phyloP scores from a whole-genome alignment of 2,329 filamentous ascomycete species.

The Fusarium nematophilum region DNA sequence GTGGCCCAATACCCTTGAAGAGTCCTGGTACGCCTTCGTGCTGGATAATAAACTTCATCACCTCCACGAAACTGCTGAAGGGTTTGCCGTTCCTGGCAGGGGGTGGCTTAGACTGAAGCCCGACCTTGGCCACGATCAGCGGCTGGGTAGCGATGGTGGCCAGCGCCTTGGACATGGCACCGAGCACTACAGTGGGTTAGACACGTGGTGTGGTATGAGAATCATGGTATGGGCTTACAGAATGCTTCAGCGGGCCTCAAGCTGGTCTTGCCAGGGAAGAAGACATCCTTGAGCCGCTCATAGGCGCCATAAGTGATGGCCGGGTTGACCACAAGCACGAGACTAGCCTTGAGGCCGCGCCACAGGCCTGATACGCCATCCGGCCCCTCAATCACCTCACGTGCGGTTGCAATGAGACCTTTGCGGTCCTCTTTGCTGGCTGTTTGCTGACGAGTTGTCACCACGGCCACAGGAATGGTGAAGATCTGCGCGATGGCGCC shows the following conservation, averaged over 20 bases:
- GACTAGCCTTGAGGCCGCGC: conserved; percentile 94
- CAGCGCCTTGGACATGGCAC: conserved; percentile 90
- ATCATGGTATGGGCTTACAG: conserved; percentile 66
- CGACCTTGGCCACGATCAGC: conserved; percentile 97
- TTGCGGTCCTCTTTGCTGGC: conserved; percentile 87
- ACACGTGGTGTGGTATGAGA: background rate
- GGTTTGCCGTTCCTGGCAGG: conserved; percentile 86
- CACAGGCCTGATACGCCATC: conserved; percentile 91
- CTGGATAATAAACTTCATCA: conserved; percentile 93
- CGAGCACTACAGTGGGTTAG: conserved; percentile 72
- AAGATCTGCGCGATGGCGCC: conserved; percentile 94
- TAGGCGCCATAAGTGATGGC: conserved; percentile 98
- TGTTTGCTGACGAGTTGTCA: conserved; percentile 96
- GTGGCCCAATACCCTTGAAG: conserved; percentile 96
- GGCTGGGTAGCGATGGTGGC: conserved; percentile 95
- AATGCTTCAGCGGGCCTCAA: conserved; percentile 91
- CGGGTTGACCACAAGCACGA: conserved; percentile 95
- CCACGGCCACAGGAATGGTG: conserved; percentile 94
- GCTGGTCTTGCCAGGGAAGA: conserved; percentile 82
- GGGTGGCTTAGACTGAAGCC: conserved; percentile 92
- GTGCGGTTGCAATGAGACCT: conserved; percentile 86
- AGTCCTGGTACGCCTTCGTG: conserved; percentile 86
- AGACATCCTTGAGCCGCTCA: conserved; percentile 80
- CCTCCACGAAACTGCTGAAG: conserved; percentile 92
- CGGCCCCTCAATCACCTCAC: conserved; percentile 88